Evolutionary conservation across 345 rosid species (phyloP), one percentile per base, ranked within the genome.

Genomic region (Salix viminalis): DNA sequence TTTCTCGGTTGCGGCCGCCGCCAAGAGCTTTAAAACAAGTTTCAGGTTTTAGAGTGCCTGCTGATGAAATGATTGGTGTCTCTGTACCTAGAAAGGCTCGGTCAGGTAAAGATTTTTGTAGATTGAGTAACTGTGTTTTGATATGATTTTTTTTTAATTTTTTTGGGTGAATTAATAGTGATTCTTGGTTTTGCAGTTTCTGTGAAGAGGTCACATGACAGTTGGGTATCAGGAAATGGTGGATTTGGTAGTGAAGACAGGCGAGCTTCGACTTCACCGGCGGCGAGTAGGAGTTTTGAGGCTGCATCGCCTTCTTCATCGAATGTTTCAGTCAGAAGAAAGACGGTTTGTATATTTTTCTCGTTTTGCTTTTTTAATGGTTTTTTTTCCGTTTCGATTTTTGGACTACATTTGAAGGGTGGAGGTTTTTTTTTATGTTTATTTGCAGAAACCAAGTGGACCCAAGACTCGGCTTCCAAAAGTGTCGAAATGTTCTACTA

Each of bases 81-180:
- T 67, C 83, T 39, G 85, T 90, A 23, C 94, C 94, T 12, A 85
- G 92, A 74, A 89, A 89, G 76, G 88, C 92, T 80, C 94, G 92
- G 42, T 89, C 94, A 80, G 90, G 88, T 86, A 71, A 34, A 67
- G 71, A 14, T 23, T 28, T 24, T 69, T 50, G 19, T 41, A 32
- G 36, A 32, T 60, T 67, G 11, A 2, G 18, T 70, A 34, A 50
- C 7, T 62, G 67, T 15, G 34, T 39, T 41, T 65, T 23, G 39
- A 39, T 34, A 24, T 50, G 12, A 15, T 2, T 61, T 65, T n/a
- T 36, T 36, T 36, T 4, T 4, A 30, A 30, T 30, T n/a, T 58
- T 69, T 32, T 16, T 42, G 18, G 34, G 65, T 7, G 4, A 28
- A 14, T 65, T 65, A 28, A 26, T 13, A 30, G 68, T 65, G 36